A percentile compares a stretch with the other conserved stretches of the same genome.
phyloP scores from a whole-genome alignment of 2,329 filamentous ascomycete genomes.

The Aureobasidium lini region DNA sequence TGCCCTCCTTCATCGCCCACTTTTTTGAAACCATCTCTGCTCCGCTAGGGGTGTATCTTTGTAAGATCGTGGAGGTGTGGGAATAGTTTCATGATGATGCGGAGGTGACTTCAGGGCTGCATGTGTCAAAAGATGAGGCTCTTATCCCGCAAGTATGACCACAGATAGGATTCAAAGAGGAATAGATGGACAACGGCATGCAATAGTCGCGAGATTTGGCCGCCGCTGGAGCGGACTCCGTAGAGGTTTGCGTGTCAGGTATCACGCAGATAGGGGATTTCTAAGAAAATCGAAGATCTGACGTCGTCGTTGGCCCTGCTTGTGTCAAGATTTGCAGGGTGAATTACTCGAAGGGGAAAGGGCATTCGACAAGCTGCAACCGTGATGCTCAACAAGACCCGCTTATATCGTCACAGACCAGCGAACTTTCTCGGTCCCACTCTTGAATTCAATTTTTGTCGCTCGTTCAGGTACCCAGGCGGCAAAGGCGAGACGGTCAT shows the following conservation, averaged over 20 bases:
- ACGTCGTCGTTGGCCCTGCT: background rate
- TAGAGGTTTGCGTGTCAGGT: no score
- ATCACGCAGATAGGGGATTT: background rate
- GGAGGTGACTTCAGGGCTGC: background rate
- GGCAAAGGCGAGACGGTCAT: background rate
- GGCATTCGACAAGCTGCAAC: background rate
- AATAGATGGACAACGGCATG: no score
- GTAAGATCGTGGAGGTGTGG: background rate
- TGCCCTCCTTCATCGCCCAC: no score
- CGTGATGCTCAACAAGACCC: conserved; percentile 11
- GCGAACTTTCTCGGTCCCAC: conserved; percentile 9
- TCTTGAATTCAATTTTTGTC: conserved; percentile 3
- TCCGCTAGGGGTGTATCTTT: no score
- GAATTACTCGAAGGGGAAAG: background rate
- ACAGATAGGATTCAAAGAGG: no score
- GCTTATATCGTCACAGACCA: conserved; percentile 4
- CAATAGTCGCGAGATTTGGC: no score
- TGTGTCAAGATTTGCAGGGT: background rate
- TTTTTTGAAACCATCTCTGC: background rate
- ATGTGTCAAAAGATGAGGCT: background rate
- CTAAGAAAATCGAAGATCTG: background rate
- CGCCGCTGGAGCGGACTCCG: no score
- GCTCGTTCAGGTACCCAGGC: background rate
- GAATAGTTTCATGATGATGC: background rate
- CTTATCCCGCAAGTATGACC: background rate